Conservation (phyloP, 2,329 filamentous ascomycete genomes). For the Hypoxylon sp. region DNA sequence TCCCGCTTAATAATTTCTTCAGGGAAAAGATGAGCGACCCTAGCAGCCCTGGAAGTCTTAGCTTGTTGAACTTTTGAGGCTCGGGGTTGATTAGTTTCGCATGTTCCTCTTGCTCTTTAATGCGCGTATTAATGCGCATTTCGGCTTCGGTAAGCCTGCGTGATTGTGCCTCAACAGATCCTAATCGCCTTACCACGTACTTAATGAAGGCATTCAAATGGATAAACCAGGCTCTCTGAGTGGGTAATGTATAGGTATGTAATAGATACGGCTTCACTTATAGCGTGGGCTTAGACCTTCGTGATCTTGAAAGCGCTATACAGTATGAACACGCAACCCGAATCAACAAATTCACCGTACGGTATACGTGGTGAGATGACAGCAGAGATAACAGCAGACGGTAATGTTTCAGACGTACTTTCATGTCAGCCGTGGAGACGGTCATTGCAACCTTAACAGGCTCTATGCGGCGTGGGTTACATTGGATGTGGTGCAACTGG, state of each 20-base stretch:
- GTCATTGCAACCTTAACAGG: slow-evolving; percentile 3
- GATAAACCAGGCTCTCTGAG: background rate
- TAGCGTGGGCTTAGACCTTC: background rate
- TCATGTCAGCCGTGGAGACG: slow-evolving; percentile 11
- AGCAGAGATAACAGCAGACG: background rate
- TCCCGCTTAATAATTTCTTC: background rate
- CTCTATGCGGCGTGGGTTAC: slow-evolving; percentile 21
- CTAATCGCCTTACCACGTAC: background rate
- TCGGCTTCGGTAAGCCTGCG: background rate
- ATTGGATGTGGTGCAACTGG: slow-evolving; percentile 5
- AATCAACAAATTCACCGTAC: background rate
- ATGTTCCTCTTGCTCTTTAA: background rate
- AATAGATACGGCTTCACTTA: background rate
- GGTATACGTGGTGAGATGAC: background rate
- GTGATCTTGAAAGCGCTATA: background rate
- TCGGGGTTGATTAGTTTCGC: background rate
- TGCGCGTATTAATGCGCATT: slow-evolving; percentile 2
- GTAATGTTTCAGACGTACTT: slow-evolving; percentile 18
- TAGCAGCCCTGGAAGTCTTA: background rate
- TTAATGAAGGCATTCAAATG: background rate
- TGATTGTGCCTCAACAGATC: background rate
- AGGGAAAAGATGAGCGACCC: slow-evolving; percentile 7
- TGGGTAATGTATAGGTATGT: background rate
- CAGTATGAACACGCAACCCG: background rate
- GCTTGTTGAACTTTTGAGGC: background rate